Percentiles rank a stretch among this genome's conserved stretches.
These are phyloP conservation scores for Podosphaera xanthii DNA, from an alignment of 2,329 filamentous ascomycete species.

Conservation along the genomic window DNA sequence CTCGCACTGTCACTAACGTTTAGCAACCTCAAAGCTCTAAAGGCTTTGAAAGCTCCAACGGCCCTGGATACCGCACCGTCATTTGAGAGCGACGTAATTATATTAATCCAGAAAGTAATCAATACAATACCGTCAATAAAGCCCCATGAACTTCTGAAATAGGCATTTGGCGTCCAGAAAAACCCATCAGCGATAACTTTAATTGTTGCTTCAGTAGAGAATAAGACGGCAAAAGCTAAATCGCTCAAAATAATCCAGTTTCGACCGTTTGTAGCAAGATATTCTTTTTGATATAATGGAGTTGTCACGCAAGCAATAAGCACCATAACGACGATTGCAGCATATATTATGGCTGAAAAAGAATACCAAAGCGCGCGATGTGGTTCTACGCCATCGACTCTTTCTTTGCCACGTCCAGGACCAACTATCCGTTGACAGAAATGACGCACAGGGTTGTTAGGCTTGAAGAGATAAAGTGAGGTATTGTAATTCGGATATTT, in stretches of 20 bases:
- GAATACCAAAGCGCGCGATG: conserved; percentile 79
- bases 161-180: conserved; percentile 92
- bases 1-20: conserved; percentile 92
- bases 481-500: conserved; percentile 84
- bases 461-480: conserved; percentile 67
- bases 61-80: conserved; percentile 72
- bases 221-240: conserved; percentile 67
- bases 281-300: conserved; percentile 76
- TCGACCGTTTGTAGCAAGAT: conserved; percentile 38
- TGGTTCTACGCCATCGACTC: conserved; percentile 74
- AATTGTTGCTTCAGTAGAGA: conserved; percentile 66
- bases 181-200: conserved; percentile 91
- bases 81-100: conserved; percentile 57
- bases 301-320: conserved; percentile 84
- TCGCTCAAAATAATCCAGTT: conserved; percentile 97
- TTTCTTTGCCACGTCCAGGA: conserved; percentile 64
- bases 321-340: conserved; percentile 94
- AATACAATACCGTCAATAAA: conserved; percentile 84
- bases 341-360: conserved; percentile 85
- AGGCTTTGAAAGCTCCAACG: conserved; percentile 88
- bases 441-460: conserved; percentile 53
- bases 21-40: conserved; percentile 71
- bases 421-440: conserved; percentile 80
- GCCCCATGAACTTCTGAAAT: conserved; percentile 89
- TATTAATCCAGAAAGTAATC: conserved; percentile 86